Percentiles rank a stretch among this genome's conserved stretches.
Conservation (phyloP, 169 alveolate species). For the Amoebophrya sp. region DNA sequence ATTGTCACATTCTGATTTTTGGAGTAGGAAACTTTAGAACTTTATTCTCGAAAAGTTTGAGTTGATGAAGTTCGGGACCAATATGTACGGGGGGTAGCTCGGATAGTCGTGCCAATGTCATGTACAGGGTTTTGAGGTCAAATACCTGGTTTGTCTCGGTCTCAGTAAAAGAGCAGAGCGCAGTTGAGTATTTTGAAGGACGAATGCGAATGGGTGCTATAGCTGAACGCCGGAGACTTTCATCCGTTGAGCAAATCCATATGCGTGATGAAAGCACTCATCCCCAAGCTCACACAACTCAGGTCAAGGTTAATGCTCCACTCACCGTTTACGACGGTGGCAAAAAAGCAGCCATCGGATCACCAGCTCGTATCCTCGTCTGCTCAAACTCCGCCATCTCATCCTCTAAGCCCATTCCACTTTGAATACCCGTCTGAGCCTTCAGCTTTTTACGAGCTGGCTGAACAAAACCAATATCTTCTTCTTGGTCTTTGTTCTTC, state of each 20-base stretch:
- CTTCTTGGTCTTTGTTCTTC: neutral
- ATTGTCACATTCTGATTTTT: too few relatives aligned
- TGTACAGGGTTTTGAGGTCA: too few relatives aligned
- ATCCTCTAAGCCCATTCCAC: neutral
- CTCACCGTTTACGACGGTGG: neutral
- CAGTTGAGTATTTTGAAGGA: too few relatives aligned
- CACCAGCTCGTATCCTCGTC: neutral
- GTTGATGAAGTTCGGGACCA: too few relatives aligned
- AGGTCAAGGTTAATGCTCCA: neutral
- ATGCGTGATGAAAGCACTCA: neutral
- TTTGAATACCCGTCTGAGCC: neutral
- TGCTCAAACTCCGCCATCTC: neutral
- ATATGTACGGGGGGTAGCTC: too few relatives aligned
- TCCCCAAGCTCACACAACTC: neutral
- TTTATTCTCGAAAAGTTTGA: too few relatives aligned
- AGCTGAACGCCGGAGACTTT: neutral
- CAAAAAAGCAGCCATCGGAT: neutral
- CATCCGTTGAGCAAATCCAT: neutral
- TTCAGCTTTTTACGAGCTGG: too few relatives aligned
- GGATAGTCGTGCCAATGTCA: too few relatives aligned
- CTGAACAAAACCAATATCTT: neutral
- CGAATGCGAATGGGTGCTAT: neutral
- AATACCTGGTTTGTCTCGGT: too few relatives aligned
- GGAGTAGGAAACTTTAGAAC: too few relatives aligned
- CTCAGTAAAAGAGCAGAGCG: too few relatives aligned